Percentiles rank a stretch among this genome's conserved stretches.
Conservation (phyloP, 148 eudicot species). For the Chenopodium quinoa region DNA sequence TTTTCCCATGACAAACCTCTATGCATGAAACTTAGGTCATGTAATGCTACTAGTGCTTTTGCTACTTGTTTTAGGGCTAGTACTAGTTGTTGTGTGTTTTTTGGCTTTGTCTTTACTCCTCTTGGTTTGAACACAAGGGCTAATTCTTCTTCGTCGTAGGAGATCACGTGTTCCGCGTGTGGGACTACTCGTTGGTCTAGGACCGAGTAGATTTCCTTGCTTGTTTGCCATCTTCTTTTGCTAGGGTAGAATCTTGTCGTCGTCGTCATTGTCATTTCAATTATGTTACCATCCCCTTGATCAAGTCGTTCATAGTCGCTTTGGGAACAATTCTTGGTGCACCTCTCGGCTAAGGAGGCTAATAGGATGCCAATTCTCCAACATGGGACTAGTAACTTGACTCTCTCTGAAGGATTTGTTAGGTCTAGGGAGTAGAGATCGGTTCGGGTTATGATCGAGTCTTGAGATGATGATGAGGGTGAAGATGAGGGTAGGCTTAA, state of each 20-base stretch:
- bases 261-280: constrained; percentile 57
- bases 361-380: constrained; percentile 75
- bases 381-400: constrained; percentile 63
- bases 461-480: constrained; percentile 8
- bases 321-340: constrained; percentile 28
- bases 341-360: constrained; percentile 60
- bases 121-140: constrained; percentile 59
- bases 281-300: constrained; percentile 38
- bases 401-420: constrained; percentile 50
- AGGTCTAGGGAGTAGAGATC: constrained; percentile 62
- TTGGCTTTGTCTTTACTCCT: constrained; percentile 52
- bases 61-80: constrained; percentile 77
- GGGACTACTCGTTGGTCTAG: constrained; percentile 54
- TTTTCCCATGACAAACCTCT: constrained; percentile 77
- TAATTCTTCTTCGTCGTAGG: constrained; percentile 43
- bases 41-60: constrained; percentile 69
- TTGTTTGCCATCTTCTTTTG: constrained; percentile 50
- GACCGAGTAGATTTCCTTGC: constrained; percentile 63
- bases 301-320: constrained; percentile 57
- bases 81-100: constrained; percentile 42
- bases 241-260: constrained; percentile 45
- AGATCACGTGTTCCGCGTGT: constrained; percentile 42
- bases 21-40: constrained; percentile 82
- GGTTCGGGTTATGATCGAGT: constrained; percentile 40
- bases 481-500: constrained; percentile 38